Percentiles rank a stretch among this genome's conserved stretches.
phyloP scores from a whole-genome alignment of 768 basidiomycete species.

The Lentinus brumalis region DNA sequence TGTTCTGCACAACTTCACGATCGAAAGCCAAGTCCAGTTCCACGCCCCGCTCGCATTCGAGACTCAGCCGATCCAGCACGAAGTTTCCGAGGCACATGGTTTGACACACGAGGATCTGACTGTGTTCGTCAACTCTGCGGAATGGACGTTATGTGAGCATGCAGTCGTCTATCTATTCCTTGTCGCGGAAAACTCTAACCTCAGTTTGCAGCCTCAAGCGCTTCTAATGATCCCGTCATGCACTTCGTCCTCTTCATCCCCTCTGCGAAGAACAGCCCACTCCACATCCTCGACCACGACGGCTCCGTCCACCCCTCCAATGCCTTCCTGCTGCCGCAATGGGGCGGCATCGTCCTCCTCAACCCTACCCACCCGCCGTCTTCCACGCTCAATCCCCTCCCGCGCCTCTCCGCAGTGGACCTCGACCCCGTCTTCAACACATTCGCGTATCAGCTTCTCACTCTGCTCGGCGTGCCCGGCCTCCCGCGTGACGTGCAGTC shows the following conservation, averaged over 20 bases:
- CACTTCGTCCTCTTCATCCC: constrained; percentile 93
- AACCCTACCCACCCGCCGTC: constrained; percentile 46
- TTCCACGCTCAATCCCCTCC: constrained; percentile 15
- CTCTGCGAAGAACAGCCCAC: constrained; percentile 62
- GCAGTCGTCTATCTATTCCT: neutral
- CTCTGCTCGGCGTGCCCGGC: constrained; percentile 78
- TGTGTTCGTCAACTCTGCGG: constrained; percentile 93
- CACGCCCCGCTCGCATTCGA: constrained; percentile 88
- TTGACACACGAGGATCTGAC: constrained; percentile 83
- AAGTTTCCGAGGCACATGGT: constrained; percentile 47
- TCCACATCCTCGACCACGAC: constrained; percentile 61
- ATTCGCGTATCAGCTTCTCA: constrained; percentile 72
- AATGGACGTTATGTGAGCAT: constrained; percentile 86
- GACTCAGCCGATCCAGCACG: constrained; percentile 42
- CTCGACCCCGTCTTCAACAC: constrained; percentile 58
- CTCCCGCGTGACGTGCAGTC: constrained; percentile 52
- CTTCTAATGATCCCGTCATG: constrained; percentile 90
- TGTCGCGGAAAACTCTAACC: no score
- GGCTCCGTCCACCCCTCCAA: constrained; percentile 49
- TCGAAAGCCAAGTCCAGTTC: constrained; percentile 94
- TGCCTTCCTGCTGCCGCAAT: constrained; percentile 91
- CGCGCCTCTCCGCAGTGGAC: constrained; percentile 42
- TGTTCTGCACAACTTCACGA: constrained; percentile 83
- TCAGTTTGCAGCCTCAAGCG: constrained; percentile 71
- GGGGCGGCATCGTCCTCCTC: constrained; percentile 84